Evolutionary conservation across 805 yeast species (phyloP), one percentile per base, ranked within the genome.

Genomic region (Candida nonsorbophila): DNA sequence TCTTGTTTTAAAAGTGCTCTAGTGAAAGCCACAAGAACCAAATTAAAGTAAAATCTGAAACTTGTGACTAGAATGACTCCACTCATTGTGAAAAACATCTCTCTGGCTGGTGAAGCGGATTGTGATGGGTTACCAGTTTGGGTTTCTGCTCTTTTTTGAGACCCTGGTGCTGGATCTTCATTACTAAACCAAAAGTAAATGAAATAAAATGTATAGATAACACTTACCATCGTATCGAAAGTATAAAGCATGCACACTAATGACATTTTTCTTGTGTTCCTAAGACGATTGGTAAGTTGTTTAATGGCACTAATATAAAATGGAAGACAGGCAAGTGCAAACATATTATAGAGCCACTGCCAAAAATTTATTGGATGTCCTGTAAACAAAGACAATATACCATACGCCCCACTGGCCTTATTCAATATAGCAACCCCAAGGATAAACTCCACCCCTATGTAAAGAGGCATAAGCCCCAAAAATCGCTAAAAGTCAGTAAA

Each of bases 331-430:
- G 72, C 31, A 10, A 84, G 60, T 3, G 94, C 79, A 34, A 79
- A 52, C 11, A 81, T 43, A 53, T 88, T 86, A 41, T 79, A 75
- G 1, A 82, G 35, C 92, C 95, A 84, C 50, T 90, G 97, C 59
- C 83, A 62, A 36, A 79, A 72, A 36, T 77, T 79, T 32, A 88
- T 67, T 2, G 92, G 92, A 49, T 88, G 95, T 2, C 95, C 92
- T 0, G 97, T 88, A 47, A 90, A 72, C 15, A 90, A 53, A 1
- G 97, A 87, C 14, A 87, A 61, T 20, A 90, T 62, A 16, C 97
- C 98, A 54, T 81, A 90, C 13, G 78, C 65, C 7, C 97, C 96
- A 34, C 94, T 78, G 41, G 88, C 84, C 51, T 88, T 88, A 62
- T 90, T 90, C 39, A 88, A 67, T 20, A 87, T 71, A 10, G 88